Conservation (phyloP, 192 early-diverging fungal genomes). For the Backusella australiensis region DNA sequence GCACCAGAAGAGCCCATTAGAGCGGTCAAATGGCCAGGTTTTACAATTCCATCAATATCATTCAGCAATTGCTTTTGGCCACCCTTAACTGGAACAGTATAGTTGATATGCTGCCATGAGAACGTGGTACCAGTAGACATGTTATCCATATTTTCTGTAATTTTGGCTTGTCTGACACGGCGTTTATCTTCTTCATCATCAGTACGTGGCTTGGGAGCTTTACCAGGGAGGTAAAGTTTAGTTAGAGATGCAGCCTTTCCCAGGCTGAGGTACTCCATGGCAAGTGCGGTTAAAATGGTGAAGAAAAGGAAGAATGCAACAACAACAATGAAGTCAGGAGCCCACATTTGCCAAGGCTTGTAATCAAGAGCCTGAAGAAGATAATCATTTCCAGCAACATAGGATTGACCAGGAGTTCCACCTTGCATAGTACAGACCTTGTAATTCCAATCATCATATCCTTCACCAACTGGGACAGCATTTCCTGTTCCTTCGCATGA, state of each 20-base stretch:
- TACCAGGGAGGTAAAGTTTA: slow-evolving; percentile 48
- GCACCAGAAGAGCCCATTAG: slow-evolving; percentile 95
- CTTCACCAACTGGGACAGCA: slow-evolving; percentile 29
- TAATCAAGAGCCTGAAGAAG: slow-evolving; percentile 52
- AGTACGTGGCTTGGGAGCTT: slow-evolving; percentile 19
- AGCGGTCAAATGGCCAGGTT: slow-evolving; percentile 78
- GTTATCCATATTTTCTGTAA: slow-evolving; percentile 40
- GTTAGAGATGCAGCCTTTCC: slow-evolving; percentile 51
- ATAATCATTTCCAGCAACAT: slow-evolving; percentile 63
- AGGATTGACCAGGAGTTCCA: slow-evolving; percentile 46
- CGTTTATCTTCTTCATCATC: slow-evolving; percentile 35
- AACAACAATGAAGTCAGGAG: slow-evolving; percentile 58
- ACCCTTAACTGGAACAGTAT: slow-evolving; percentile 62
- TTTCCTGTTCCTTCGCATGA: slow-evolving; percentile 34
- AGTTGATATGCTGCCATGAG: slow-evolving; percentile 65
- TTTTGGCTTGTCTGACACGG: slow-evolving; percentile 18
- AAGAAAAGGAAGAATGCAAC: slow-evolving; percentile 46
- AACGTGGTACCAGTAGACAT: slow-evolving; percentile 49
- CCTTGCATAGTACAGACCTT: slow-evolving; percentile 67
- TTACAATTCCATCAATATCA: slow-evolving; percentile 66
- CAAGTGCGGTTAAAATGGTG: slow-evolving; percentile 37
- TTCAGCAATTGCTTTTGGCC: slow-evolving; percentile 63
- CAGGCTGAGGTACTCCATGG: slow-evolving; percentile 64
- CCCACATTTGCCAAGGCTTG: slow-evolving; percentile 55
- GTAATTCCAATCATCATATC: slow-evolving; percentile 37